Conservation (phyloP, 176 grass and related monocot species). For the Dendrocalamus sinicus region DNA sequence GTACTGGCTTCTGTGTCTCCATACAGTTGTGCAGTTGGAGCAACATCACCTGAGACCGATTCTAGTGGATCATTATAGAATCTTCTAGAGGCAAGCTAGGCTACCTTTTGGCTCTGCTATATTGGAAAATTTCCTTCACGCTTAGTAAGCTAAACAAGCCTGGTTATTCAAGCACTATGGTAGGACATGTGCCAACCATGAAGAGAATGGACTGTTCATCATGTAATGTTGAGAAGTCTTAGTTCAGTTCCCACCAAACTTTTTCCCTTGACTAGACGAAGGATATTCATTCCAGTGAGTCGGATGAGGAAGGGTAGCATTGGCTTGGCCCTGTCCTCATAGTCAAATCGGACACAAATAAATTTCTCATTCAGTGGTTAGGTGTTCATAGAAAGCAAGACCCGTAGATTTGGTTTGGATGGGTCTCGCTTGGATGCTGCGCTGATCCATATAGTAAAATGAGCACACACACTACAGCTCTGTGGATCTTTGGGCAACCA, state of each 20-base stretch:
- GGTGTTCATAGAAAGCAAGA: not conserved
- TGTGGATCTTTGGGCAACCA: not conserved
- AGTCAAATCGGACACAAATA: not conserved
- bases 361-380: not conserved
- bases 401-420: not conserved
- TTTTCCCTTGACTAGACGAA: not conserved
- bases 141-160: not conserved
- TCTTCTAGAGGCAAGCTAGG: slow-evolving; percentile 2
- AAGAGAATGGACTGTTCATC: not conserved
- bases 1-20: slow-evolving; percentile 16
- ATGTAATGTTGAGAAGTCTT: slow-evolving; percentile 2
- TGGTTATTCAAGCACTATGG: not conserved
- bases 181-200: not conserved
- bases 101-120: slow-evolving; percentile 16
- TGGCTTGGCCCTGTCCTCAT: not conserved
- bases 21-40: not conserved
- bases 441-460: not conserved
- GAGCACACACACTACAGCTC: not conserved
- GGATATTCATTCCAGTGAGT: slow-evolving; percentile 5
- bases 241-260: not conserved
- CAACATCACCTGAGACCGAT: not conserved
- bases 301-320: not conserved
- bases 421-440: not conserved
- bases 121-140: not conserved
- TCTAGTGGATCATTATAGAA: not conserved